Percentiles rank a stretch among this genome's conserved stretches.
phyloP scores from a whole-genome alignment of 768 basidiomycete genomes.

The Sarcomyxa edulis region DNA sequence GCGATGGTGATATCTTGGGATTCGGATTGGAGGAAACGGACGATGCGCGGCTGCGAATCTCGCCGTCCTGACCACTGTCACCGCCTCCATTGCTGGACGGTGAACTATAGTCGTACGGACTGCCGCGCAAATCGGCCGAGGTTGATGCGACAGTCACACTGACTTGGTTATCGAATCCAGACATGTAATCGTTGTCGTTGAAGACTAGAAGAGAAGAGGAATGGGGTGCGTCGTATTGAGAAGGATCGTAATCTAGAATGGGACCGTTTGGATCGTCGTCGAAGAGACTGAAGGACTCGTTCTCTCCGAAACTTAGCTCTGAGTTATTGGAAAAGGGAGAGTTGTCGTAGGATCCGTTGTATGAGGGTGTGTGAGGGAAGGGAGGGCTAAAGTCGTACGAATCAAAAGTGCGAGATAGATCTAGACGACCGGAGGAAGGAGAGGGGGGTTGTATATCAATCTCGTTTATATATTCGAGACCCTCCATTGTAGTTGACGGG shows the following conservation, averaged over 20 bases:
- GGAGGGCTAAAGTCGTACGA: constrained; percentile 16
- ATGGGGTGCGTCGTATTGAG: constrained; percentile 63
- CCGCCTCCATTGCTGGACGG: constrained; percentile 51
- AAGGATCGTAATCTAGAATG: constrained; percentile 59
- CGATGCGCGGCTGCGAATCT: constrained; percentile 55
- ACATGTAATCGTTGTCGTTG: constrained; percentile 43
- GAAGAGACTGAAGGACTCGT: constrained; percentile 45
- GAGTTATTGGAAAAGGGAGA: constrained; percentile 67
- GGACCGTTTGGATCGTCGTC: constrained; percentile 30
- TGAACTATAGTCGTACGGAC: constrained; percentile 58
- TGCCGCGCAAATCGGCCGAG: constrained; percentile 17
- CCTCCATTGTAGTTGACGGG: background rate
- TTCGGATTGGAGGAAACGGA: constrained; percentile 58
- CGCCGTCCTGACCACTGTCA: constrained; percentile 34
- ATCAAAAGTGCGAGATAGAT: constrained; percentile 14
- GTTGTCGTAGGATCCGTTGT: constrained; percentile 64
- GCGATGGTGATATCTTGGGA: constrained; percentile 39
- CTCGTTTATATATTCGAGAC: constrained; percentile 13
- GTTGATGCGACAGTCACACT: constrained; percentile 16
- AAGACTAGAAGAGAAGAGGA: constrained; percentile 53
- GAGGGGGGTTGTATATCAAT: constrained; percentile 21
- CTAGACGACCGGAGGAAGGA: constrained; percentile 13
- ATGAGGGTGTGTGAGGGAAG: constrained; percentile 50
- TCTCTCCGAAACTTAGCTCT: constrained; percentile 55
- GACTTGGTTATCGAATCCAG: constrained; percentile 35